Evolutionary conservation across 2,329 filamentous ascomycete species (phyloP).

Genomic region (Chrysoporthe puriensis): DNA sequence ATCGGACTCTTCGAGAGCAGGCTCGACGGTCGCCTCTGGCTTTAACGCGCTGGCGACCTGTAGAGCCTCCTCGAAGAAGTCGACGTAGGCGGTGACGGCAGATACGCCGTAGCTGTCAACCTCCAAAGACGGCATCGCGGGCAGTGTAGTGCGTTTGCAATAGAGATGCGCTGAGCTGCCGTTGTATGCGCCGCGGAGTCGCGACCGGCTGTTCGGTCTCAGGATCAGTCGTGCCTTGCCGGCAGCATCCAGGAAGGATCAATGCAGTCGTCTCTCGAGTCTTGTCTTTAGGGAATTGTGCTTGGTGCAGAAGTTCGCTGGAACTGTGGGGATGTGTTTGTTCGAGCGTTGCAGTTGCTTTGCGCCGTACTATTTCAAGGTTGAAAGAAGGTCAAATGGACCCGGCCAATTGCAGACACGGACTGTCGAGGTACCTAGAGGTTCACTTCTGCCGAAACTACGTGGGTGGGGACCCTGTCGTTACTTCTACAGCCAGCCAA

Average conservation of each 20-base stretch:
- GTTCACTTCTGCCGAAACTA: not conserved
- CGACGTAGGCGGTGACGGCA: constrained; percentile 56
- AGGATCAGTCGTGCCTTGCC: not conserved
- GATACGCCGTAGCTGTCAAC: constrained; percentile 52
- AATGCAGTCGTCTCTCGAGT: not conserved
- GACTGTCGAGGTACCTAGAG: not conserved
- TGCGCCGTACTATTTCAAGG: not conserved
- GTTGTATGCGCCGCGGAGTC: constrained; percentile 21
- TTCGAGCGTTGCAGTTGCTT: not conserved
- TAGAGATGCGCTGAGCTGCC: constrained; percentile 2
- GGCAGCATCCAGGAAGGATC: not conserved
- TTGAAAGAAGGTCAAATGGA: not conserved
- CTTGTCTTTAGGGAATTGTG: not conserved
- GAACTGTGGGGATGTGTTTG: not conserved
- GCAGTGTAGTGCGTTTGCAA: not conserved
- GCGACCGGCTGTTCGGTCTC: not conserved
- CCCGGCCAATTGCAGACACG: too few relatives aligned
- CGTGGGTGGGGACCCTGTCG: constrained; percentile 3
- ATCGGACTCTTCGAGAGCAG: constrained; percentile 72
- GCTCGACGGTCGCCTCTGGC: constrained; percentile 66
- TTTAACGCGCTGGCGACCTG: constrained; percentile 63
- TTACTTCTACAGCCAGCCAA: constrained; percentile 2
- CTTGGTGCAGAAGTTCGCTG: not conserved
- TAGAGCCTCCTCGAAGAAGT: constrained; percentile 61
- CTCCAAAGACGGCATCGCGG: constrained; percentile 55